Evolutionary conservation across 345 rosid genomes (phyloP), one percentile per base, ranked within the genome.

Genomic region (Moricandia arvensis): DNA sequence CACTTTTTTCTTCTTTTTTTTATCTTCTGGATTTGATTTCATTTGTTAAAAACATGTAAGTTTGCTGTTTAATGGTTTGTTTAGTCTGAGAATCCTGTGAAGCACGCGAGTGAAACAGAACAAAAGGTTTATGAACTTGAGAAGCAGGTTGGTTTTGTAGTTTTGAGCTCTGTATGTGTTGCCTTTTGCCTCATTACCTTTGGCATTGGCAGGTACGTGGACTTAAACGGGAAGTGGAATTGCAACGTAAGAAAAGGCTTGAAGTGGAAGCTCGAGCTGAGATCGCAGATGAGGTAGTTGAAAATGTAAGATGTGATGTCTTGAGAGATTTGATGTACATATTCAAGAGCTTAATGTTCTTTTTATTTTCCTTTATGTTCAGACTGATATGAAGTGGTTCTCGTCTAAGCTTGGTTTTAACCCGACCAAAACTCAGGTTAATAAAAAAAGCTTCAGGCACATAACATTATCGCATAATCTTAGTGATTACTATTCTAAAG

Each of bases 61-160:
- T 41, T 1, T 62, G 26, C 21, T 45, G 12, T 6, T 18, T 4
- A 34, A 66, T 75, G 24, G 8, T 43, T n/a, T 16, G 8, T 27
- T 49, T 35, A 75, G 87, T 75, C 37, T 67, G 59, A 58, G 64
- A 74, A 43, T 9, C 34, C 17, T 1, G 21, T 68, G 34, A 75
- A 78, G 24, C 78, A 83, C 6, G 57, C 15, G 0, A 73, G 63
- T 75, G 41, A 54, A 66, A 33, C 71, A 18, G 72, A 81, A 62
- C 73, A 21, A 43, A 66, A 68, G 54, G 68, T 75, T 38, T 63
- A 49, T 53, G 51, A 83, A 47, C 82, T 85, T 66, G 75, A 80
- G 75, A 83, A 80, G 57, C 84, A 85, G 84, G 88, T 83, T 70
- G 26, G 77, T 62, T 71, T 66, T 62, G 13, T 69, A 2, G 55